Evolutionary conservation across 1,284 basidiomycete species (phyloP).

Genomic region (Phlebopus sp.): DNA sequence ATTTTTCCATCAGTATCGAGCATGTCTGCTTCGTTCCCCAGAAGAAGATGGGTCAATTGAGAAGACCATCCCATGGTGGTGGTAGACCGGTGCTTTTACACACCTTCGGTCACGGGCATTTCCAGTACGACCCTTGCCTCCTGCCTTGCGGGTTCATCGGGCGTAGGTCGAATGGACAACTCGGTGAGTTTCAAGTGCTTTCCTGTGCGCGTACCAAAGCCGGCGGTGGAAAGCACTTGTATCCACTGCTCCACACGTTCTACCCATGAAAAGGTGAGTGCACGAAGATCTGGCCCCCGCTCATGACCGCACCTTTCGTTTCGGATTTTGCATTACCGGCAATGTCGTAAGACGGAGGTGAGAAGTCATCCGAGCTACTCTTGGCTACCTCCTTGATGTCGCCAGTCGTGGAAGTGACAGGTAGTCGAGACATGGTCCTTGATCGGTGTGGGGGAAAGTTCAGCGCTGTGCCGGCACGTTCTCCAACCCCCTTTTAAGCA

Average conservation of each 20-base stretch:
- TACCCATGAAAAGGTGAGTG: slow-evolving; percentile 6
- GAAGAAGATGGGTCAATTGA: slow-evolving; percentile 16
- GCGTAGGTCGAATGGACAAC: slow-evolving; percentile 41
- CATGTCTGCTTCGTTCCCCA: slow-evolving; percentile 42
- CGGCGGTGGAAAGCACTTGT: neutral
- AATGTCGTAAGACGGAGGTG: slow-evolving; percentile 19
- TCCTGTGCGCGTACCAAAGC: slow-evolving; percentile 21
- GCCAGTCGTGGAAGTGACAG: slow-evolving; percentile 1
- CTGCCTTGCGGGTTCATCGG: slow-evolving; percentile 42
- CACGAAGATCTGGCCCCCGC: neutral
- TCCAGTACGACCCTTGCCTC: slow-evolving; percentile 51
- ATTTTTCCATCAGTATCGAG: slow-evolving; percentile 42
- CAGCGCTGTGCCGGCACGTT: no score
- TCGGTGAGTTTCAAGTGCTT: slow-evolving; percentile 38
- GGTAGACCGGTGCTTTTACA: slow-evolving; percentile 7
- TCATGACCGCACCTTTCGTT: slow-evolving; percentile 33
- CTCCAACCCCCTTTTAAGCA: no score
- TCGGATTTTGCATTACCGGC: slow-evolving; percentile 43
- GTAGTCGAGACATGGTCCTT: neutral
- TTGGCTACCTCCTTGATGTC: neutral
- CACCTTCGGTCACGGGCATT: slow-evolving; percentile 47
- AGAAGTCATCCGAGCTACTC: slow-evolving; percentile 1
- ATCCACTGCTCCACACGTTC: slow-evolving; percentile 14
- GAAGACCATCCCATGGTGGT: neutral
- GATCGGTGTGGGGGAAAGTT: no score